phyloP scores from a whole-genome alignment of 306 rosid species.

The Glycine soja region DNA sequence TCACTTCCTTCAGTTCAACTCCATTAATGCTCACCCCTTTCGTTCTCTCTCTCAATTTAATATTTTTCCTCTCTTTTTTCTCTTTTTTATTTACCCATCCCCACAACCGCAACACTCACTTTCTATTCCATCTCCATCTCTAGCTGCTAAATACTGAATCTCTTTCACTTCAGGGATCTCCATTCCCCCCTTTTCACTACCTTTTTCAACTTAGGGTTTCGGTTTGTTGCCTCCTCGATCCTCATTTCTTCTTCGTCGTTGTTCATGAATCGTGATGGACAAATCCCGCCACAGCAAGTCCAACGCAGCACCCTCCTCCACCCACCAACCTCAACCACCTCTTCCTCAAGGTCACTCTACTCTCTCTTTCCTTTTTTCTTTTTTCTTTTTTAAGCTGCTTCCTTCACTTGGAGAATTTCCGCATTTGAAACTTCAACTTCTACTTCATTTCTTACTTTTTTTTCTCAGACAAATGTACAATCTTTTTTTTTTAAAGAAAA shows the following conservation, averaged over 20 bases:
- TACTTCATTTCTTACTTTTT: conserved; percentile 32
- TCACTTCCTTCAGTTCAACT: not conserved
- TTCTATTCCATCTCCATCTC: not conserved
- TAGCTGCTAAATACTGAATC: no score
- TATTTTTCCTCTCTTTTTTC: no score
- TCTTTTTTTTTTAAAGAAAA: no score
- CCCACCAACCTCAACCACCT: conserved; percentile 46
- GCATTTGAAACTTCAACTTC: not conserved
- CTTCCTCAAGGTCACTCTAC: conserved; percentile 51
- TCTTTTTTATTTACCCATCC: not conserved
- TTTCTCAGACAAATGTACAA: no score
- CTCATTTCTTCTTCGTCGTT: no score
- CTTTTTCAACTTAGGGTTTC: no score
- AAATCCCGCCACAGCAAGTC: conserved; percentile 60
- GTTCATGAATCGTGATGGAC: conserved; percentile 67
- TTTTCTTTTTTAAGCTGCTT: not conserved
- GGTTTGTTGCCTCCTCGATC: not conserved
- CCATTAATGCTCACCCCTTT: conserved; percentile 40
- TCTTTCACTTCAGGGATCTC: no score
- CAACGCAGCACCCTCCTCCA: conserved; percentile 44
- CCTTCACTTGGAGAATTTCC: no score
- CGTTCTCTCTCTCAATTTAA: not conserved
- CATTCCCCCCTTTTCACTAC: no score
- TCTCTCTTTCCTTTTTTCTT: not conserved
- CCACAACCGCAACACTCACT: not conserved